Conservation (phyloP, 2,329 filamentous ascomycete species). For the Grosmannia serpens region DNA sequence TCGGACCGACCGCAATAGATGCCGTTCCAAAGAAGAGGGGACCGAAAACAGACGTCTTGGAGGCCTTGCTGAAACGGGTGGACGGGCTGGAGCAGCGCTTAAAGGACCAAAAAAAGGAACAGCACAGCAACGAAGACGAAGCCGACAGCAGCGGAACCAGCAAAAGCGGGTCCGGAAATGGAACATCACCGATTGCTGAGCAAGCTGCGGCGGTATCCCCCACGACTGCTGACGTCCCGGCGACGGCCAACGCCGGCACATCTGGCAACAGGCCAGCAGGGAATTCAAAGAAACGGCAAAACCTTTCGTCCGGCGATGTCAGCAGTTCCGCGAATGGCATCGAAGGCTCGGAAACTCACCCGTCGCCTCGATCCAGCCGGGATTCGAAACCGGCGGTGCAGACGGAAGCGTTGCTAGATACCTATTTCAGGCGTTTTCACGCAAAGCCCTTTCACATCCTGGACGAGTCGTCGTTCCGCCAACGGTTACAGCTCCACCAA, state of each 20-base stretch:
- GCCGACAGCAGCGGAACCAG: conserved; percentile 5
- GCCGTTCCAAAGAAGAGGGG: conserved; percentile 83
- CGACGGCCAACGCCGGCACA: not conserved
- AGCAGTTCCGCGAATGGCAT: not conserved
- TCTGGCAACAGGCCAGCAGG: not conserved
- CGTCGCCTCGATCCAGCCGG: conserved; percentile 18
- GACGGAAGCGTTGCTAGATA: conserved; percentile 57
- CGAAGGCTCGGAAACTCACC: not conserved
- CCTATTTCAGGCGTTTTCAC: conserved; percentile 70
- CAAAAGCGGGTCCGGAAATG: not conserved
- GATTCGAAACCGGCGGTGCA: conserved; percentile 31
- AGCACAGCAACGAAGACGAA: conserved; percentile 13
- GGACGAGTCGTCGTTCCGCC: conserved; percentile 63
- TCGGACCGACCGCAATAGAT: conserved; percentile 38
- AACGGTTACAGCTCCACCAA: conserved; percentile 58
- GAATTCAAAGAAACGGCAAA: not conserved
- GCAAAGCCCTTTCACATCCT: conserved; percentile 74
- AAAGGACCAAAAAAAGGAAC: conserved; percentile 49
- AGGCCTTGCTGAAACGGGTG: conserved; percentile 72
- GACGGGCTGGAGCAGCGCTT: conserved; percentile 74
- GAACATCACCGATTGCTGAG: not conserved
- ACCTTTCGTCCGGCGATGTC: not conserved
- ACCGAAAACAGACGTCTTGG: conserved; percentile 80
- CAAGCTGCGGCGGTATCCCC: conserved; percentile 11
- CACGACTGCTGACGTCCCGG: not conserved